Evolutionary conservation across 805 yeast species (phyloP), one percentile per base, ranked within the genome.

Genomic region (Wickerhamomyces bisporus): DNA sequence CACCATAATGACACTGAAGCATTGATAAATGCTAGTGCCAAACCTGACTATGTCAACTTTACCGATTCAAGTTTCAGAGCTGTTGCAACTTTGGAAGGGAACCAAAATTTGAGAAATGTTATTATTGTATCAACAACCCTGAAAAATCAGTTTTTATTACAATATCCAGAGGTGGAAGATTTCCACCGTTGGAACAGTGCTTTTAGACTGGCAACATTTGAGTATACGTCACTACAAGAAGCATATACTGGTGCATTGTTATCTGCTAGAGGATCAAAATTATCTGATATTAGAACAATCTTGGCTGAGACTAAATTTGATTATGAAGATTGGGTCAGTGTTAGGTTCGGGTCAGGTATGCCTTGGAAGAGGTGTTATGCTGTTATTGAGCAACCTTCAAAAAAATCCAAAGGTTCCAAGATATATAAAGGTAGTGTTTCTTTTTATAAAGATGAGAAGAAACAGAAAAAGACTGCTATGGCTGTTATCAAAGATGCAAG

Each of bases 341-440:
- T 93, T 14, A 71, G 98, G 47, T 93, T 91, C 60, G 98, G 98
- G 15, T 76, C 93, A 9, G 98, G 98, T 18, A 86, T 87, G 95
- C 96, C 97, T 2, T 93, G 97, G 97, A 85, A 81, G 55, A 73
- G 95, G 42, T 91, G 96, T 55, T 93, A 76, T 66, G 91, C 95
- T 3, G 96, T 89, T 10, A 75, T 91, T 40, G 85, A 84, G 48
- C 89, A 89, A 48, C 65, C 88, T 50, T 47, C 66, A 27, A 55
- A 71, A 52, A 79, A 60, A 46, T 62, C 60, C 44, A 66, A 52
- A 66, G 56, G 63, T 53, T 57, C 74, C 63, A 59, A 62, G 52
- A 47, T 71, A 60, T 48, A 68, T 43, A 53, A 54, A 38, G 58
- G 58, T 19, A 37, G 47, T 3, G 55, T 55, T 4, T 47, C 76